Evolutionary conservation across 768 basidiomycete species (phyloP), one percentile per base, ranked within the genome.

Genomic region (Mycena maculata): DNA sequence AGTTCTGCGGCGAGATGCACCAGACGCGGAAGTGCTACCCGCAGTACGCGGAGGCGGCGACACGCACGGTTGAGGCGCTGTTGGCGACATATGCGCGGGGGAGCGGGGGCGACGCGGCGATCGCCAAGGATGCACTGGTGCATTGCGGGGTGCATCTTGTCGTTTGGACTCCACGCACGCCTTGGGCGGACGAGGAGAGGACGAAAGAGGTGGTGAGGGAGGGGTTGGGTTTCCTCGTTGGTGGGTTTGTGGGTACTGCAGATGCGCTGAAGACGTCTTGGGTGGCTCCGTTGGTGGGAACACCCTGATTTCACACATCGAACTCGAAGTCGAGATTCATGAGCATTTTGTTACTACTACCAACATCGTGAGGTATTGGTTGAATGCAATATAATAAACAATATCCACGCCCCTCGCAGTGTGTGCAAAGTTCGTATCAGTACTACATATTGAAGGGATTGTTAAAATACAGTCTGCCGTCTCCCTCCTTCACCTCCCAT

Each of bases 111-210:
- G 73, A 72, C 9, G 71, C 69, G 8, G 74, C 81, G 18, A 66
- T 80, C 8, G 80, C 79, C 28, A 74, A 77, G 30, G 73, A 72
- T 11, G 81, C 86, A 13, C 45, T 84, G 49, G 73, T 79, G 7
- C 89, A 89, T 56, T 77, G 84, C 50, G 91, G 90, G 0, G 81
- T 81, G 15, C 91, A 92, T 75, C 74, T 86, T 38, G 83, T 85
- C 12, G 80, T 83, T 4, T 81, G 78, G 72, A 88, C 87, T 11
- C 83, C 87, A 9, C 80, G 87, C 2, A 67, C 79, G 7, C 69
- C 75, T 3, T 91, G 89, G 90, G 83, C 84, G 39, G 78, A 75
- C 31, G 82, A 79, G 63, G 82, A 86, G 63, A 76, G 72, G 56
- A 86, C 83, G 31, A 81, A 87, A 63, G 80, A 80, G 58, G 81